Evolutionary conservation across 108 stramenopile species (phyloP).

Genomic region (Skeletonema grethae): DNA sequence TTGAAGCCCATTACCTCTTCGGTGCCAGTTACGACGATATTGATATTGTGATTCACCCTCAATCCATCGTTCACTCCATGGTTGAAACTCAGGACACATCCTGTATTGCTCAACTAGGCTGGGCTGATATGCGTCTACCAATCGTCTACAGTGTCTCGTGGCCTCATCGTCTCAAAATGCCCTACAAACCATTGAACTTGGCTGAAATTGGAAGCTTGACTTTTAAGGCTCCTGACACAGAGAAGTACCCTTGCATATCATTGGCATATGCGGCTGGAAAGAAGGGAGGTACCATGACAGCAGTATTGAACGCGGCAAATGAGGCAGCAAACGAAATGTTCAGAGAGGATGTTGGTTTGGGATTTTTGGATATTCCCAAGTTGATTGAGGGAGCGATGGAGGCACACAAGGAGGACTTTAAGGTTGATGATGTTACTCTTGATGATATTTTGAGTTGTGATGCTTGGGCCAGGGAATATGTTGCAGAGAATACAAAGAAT

Average conservation of each 20-base stretch:
- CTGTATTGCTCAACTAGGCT: slow-evolving; percentile 94
- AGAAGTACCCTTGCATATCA: slow-evolving; percentile 94
- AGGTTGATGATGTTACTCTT: slow-evolving; percentile 72
- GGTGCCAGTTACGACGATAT: slow-evolving; percentile 97
- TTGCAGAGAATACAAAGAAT: slow-evolving; percentile 63
- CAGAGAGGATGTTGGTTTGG: slow-evolving; percentile 85
- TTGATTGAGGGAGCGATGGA: slow-evolving; percentile 95
- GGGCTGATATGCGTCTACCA: slow-evolving; percentile 98
- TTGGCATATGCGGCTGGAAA: slow-evolving; percentile 94
- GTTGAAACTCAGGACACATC: slow-evolving; percentile 96
- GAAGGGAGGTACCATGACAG: slow-evolving; percentile 96
- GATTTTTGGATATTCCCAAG: slow-evolving; percentile 92
- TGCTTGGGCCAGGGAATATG: slow-evolving; percentile 87
- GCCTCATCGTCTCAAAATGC: slow-evolving; percentile 95
- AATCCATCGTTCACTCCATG: slow-evolving; percentile 97
- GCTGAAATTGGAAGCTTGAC: slow-evolving; percentile 83
- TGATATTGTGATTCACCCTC: slow-evolving; percentile 96
- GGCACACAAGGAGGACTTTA: slow-evolving; percentile 91
- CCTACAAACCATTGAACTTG: slow-evolving; percentile 86
- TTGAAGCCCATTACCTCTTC: slow-evolving; percentile 97
- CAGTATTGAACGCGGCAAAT: slow-evolving; percentile 95
- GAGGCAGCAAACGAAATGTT: slow-evolving; percentile 97
- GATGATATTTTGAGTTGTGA: slow-evolving; percentile 95
- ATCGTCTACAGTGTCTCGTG: slow-evolving; percentile 95
- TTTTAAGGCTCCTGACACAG: slow-evolving; percentile 86